phyloP scores from a whole-genome alignment of 768 basidiomycete genomes.

The Suillus brevipes region DNA sequence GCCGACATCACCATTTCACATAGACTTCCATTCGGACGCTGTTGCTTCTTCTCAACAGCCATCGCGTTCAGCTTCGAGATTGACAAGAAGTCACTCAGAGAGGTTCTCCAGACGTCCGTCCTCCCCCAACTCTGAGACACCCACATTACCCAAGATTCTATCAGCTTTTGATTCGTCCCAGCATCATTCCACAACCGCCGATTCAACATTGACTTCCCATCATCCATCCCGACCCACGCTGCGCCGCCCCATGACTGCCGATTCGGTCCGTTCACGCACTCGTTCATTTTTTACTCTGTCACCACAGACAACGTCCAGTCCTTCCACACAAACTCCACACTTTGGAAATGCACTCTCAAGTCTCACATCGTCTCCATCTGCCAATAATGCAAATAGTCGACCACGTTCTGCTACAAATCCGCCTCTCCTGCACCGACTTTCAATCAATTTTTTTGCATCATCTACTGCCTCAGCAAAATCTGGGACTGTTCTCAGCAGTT shows the following conservation, averaged over 20 bases:
- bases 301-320: conserved; percentile 18
- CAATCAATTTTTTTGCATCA: conserved; percentile 60
- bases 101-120: conserved; percentile 17
- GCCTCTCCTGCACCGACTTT: conserved; percentile 68
- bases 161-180: conserved; percentile 9
- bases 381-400: conserved; percentile 38
- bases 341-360: conserved; percentile 12
- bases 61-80: conserved; percentile 28
- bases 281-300: conserved; percentile 31
- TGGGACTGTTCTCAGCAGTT: conserved; percentile 13
- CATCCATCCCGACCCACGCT: conserved; percentile 17
- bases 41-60: conserved; percentile 18
- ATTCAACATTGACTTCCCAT: conserved; percentile 17
- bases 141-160: conserved; percentile 17
- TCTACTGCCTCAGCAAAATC: conserved; percentile 37
- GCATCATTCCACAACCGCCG: conserved; percentile 21
- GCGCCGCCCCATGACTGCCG: conserved; percentile 46
- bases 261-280: conserved; percentile 34
- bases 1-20: conserved; percentile 44
- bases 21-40: conserved; percentile 30
- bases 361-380: conserved; percentile 14
- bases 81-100: conserved; percentile 49
- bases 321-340: conserved; percentile 14
- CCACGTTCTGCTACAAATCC: conserved; percentile 62
- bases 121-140: conserved; percentile 10